These are phyloP conservation scores for Saccharomycopsis olivae DNA, from an alignment of 805 yeast genomes.

Conservation along the genomic window DNA sequence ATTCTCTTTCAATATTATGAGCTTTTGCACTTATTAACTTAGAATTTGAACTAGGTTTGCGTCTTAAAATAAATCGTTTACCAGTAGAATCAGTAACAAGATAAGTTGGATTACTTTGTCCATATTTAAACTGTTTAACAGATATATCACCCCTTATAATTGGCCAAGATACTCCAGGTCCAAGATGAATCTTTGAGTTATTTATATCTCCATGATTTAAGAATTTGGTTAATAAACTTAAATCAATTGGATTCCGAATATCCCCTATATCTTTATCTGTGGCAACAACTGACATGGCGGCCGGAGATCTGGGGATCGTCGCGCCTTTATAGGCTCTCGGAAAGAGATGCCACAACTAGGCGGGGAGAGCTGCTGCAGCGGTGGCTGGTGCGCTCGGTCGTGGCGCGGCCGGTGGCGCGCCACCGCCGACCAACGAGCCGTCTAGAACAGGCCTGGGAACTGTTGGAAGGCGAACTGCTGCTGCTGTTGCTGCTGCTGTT, in stretches of 20 bases:
- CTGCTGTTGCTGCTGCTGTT: slow-evolving; percentile 6
- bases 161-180: slow-evolving; percentile 20
- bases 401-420: no score
- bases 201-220: no score
- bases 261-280: slow-evolving; percentile 26
- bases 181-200: slow-evolving; percentile 15
- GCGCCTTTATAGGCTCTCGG: no score
- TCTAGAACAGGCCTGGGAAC: no score
- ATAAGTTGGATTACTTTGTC: slow-evolving; percentile 58
- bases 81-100: slow-evolving; percentile 32
- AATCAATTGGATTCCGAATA: slow-evolving; percentile 24
- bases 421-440: no score
- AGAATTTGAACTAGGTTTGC: slow-evolving; percentile 43
- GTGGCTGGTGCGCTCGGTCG: no score
- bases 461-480: no score
- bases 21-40: slow-evolving; percentile 44
- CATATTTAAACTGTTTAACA: slow-evolving; percentile 45
- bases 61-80: slow-evolving; percentile 37
- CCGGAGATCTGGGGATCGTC: neutral
- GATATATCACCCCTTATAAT: slow-evolving; percentile 24
- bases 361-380: no score
- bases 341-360: no score
- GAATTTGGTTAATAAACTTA: no score
- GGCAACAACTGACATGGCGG: slow-evolving; percentile 20
- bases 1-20: slow-evolving; percentile 55